Conservation (phyloP, 306 rosid species). For the Sechiopsis laciniata region DNA sequence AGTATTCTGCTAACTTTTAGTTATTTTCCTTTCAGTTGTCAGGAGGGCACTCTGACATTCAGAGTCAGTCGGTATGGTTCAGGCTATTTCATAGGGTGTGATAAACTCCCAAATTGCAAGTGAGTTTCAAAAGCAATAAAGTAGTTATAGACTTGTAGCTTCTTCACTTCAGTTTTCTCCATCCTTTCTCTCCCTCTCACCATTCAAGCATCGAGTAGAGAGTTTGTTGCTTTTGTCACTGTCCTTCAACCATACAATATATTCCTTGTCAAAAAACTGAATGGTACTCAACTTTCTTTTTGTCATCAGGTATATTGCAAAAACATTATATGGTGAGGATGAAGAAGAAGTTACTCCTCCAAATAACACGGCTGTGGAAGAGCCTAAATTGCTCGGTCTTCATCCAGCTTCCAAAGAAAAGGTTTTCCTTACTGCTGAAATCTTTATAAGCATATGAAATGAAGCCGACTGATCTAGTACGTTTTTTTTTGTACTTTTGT, state of each 20-base stretch:
- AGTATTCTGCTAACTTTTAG: conserved; percentile 21
- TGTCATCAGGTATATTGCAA: conserved; percentile 74
- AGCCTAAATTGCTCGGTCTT: conserved; percentile 71
- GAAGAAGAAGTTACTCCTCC: conserved; percentile 43
- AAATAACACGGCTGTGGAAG: conserved; percentile 37
- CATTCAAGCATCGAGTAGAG: not conserved
- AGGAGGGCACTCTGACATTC: conserved; percentile 74
- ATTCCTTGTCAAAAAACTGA: not conserved
- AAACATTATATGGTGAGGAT: conserved; percentile 59
- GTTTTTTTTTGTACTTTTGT: conserved; percentile 14
- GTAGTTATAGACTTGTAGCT: not conserved
- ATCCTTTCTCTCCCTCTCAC: not conserved
- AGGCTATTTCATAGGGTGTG: conserved; percentile 92
- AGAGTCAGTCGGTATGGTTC: conserved; percentile 89
- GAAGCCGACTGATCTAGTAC: conserved; percentile 12
- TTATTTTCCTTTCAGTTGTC: conserved; percentile 57
- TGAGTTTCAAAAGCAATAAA: conserved; percentile 37
- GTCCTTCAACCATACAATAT: not conserved
- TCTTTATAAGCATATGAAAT: conserved; percentile 11
- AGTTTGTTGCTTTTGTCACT: not conserved
- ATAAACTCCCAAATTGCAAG: conserved; percentile 97
- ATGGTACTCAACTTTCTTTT: conserved; percentile 26
- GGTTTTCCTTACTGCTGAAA: conserved; percentile 34
- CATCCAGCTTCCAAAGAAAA: conserved; percentile 60
- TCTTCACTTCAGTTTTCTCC: not conserved